Base-by-base conservation (phyloP, 2,329 filamentous ascomycete species). In the Sordariomycetes sp. region DNA sequence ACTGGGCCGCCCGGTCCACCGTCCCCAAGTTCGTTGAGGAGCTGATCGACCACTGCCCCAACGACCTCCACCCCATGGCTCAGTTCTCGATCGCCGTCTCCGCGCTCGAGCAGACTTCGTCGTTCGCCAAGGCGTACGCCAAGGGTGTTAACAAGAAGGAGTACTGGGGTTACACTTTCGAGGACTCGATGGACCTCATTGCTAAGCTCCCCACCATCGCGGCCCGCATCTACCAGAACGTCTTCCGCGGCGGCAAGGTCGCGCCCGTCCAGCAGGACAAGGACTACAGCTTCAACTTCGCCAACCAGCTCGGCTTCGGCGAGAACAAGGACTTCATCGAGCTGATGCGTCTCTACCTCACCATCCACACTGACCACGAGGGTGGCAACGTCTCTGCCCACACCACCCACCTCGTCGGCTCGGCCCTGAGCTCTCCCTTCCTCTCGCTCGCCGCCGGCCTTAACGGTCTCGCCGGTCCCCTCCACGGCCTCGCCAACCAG, bases 181-280 rank as follows among this genome's bases (percentile, higher is more conserved):
- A 99, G 84, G 94, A 99, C 79, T 94, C 91, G 62, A 97, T 99
- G 92, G 92, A 99, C 78, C 81, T 99, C 73, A 99, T 99, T 73
- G 94, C 94, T 71, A 97, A 97, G 86, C 89, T 99, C 67, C 94
- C 94, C 72, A 96, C 90, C 73, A 96, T 99, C 69, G 94, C 94
- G 63, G 81, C 94, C 62, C 90, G 90, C 79, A 99, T 99, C 83
- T 99, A 99, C 86, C 94, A 95, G 81, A 99, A 99, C 75, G 87
- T 97, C 74, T 99, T 95, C 89, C 96, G 97, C 86, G 94, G 95
- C 70, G 94, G 94, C 78, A 97, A 97, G 86, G 92, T 99, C 65
- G 89, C 90, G 60, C 74, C 90, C 58, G 84, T 96, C 73, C 86
- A 97, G 82, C 95, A 96, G 83, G 92, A 97, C 80, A 94, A 97